Evolutionary conservation across 2,329 filamentous ascomycete species (phyloP).

Genomic region (Pseudodiploospora longispora): DNA sequence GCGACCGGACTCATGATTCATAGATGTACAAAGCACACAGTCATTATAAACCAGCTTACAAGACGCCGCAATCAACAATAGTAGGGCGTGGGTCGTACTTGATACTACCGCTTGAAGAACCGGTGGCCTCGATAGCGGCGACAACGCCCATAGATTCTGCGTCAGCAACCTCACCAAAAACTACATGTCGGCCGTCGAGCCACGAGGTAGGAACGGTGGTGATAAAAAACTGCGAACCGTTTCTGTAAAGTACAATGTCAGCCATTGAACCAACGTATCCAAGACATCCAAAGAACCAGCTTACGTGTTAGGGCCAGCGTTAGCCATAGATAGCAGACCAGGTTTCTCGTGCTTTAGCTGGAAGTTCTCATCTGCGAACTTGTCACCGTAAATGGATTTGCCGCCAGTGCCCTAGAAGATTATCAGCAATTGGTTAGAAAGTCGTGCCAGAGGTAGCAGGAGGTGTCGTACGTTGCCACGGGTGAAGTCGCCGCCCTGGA

Average conservation of each 20-base stretch:
- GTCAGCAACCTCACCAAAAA: conserved; percentile 67
- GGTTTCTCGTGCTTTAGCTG: conserved; percentile 61
- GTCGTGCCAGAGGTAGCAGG: background rate
- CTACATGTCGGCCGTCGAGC: conserved; percentile 75
- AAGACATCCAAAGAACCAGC: conserved; percentile 15
- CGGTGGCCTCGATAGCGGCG: conserved; percentile 54
- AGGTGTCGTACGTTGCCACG: conserved; percentile 67
- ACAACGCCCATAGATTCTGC: conserved; percentile 42
- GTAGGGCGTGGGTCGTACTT: conserved; percentile 50
- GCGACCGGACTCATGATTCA: background rate
- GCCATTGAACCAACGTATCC: background rate
- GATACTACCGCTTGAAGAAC: conserved; percentile 45
- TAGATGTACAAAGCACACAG: conserved; percentile 11
- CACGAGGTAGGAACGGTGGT: conserved; percentile 88
- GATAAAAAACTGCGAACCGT: conserved; percentile 97
- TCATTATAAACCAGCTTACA: conserved; percentile 27
- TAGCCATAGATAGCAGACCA: conserved; percentile 88
- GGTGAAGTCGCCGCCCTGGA: conserved; percentile 94
- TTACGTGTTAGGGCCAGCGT: conserved; percentile 89
- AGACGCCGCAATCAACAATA: conserved; percentile 46
- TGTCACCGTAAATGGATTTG: conserved; percentile 91
- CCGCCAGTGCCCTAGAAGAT: conserved; percentile 69
- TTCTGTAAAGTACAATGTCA: conserved; percentile 47
- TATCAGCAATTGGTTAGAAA: conserved; percentile 8
- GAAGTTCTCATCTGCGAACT: conserved; percentile 95